A percentile compares a stretch with the other conserved stretches of the same genome.
Conservation (phyloP, 1,139 yeast genomes). For the Maudiozyma humilis region DNA sequence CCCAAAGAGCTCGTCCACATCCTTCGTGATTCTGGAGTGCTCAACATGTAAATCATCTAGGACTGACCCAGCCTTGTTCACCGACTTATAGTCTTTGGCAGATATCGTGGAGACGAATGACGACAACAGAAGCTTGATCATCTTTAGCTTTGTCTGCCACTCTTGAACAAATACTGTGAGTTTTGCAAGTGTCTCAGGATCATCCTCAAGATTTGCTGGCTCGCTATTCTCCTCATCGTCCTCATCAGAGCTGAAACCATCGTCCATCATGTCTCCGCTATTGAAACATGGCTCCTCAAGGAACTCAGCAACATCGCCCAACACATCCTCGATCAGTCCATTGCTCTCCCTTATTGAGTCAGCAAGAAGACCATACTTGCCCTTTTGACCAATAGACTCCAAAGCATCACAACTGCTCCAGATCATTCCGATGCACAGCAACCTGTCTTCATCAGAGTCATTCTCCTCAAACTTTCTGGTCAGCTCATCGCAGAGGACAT, state of each 20-base stretch:
- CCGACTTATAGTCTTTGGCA: constrained; percentile 25
- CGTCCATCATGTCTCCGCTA: constrained; percentile 34
- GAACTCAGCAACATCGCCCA: constrained; percentile 62
- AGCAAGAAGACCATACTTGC: constrained; percentile 45
- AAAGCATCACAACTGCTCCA: constrained; percentile 55
- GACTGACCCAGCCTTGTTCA: constrained; percentile 18
- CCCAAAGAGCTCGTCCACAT: constrained; percentile 33
- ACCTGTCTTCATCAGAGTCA: constrained; percentile 35
- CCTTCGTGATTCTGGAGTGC: constrained; percentile 27
- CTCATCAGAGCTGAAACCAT: constrained; percentile 20
- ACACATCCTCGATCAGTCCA: constrained; percentile 50
- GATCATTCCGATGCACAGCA: constrained; percentile 52
- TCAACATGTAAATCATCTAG: constrained; percentile 28
- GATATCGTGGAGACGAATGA: constrained; percentile 51
- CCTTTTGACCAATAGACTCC: constrained; percentile 36
- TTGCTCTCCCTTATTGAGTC: constrained; percentile 40
- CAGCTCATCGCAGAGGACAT: constrained; percentile 32
- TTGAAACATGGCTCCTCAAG: constrained; percentile 48
- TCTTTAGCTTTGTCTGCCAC: constrained; percentile 48
- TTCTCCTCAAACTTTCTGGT: constrained; percentile 20
- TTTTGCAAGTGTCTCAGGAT: constrained; percentile 32
- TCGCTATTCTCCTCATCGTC: constrained; percentile 17
- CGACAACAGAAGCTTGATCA: constrained; percentile 45
- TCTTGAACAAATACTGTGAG: constrained; percentile 37
- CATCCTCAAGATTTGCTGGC: constrained; percentile 11